phyloP scores from a whole-genome alignment of 768 basidiomycete species.

The Lactarius hatsudake region DNA sequence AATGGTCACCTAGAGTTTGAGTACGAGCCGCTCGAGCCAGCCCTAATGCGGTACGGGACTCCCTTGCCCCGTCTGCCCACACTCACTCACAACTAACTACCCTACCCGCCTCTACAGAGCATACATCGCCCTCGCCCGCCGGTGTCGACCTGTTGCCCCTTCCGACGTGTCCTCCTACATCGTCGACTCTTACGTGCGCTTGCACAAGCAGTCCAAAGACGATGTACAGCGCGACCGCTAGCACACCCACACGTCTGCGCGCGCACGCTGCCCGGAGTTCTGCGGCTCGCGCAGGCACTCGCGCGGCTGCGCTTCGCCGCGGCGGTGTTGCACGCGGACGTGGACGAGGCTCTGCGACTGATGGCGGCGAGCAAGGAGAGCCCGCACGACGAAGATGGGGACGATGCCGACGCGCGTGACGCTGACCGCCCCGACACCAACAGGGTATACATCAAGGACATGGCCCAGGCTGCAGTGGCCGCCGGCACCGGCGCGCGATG shows the following conservation, averaged over 20 bases:
- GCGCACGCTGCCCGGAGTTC: slow-evolving; percentile 89
- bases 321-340: slow-evolving; percentile 77
- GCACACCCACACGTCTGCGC: slow-evolving; percentile 95
- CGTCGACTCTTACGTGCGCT: slow-evolving; percentile 91
- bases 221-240: slow-evolving; percentile 85
- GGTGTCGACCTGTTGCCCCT: slow-evolving; percentile 82
- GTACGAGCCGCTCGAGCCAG: slow-evolving; percentile 79
- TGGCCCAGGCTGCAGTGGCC: slow-evolving; percentile 48
- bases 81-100: slow-evolving; percentile 12
- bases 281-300: slow-evolving; percentile 94
- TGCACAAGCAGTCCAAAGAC: slow-evolving; percentile 90
- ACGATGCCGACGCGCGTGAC: slow-evolving; percentile 49
- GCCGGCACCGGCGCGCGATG: no score
- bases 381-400: slow-evolving; percentile 74
- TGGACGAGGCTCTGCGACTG: slow-evolving; percentile 93
- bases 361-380: slow-evolving; percentile 98
- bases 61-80: neutral
- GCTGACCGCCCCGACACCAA: slow-evolving; percentile 75
- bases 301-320: slow-evolving; percentile 81
- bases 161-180: slow-evolving; percentile 87
- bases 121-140: slow-evolving; percentile 90
- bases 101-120: slow-evolving; percentile 50
- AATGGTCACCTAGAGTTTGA: slow-evolving; percentile 84
- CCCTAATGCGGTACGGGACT: slow-evolving; percentile 77
- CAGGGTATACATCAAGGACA: slow-evolving; percentile 91